A percentile compares a stretch with the other conserved stretches of the same genome.
Evolutionary conservation across 129 eudicot genomes (phyloP).

Genomic region (Tagetes erecta): DNA sequence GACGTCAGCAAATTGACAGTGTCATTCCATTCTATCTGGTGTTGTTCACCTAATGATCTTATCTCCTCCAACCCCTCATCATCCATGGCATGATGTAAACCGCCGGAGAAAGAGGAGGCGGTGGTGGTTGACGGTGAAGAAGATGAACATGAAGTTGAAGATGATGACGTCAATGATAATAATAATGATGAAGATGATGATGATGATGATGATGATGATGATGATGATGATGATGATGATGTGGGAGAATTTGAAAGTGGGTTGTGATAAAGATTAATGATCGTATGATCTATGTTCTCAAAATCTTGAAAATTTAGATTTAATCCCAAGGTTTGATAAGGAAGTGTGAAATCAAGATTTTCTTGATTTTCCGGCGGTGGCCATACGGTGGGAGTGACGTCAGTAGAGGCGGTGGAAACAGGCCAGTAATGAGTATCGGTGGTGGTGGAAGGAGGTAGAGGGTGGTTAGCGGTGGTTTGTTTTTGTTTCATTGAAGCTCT

Average conservation of each 20-base stretch:
- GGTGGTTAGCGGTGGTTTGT: conserved; percentile 33
- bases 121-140: background rate
- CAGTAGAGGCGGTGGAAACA: conserved; percentile 23
- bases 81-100: conserved; percentile 66
- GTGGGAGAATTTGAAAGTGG: conserved; percentile 23
- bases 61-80: conserved; percentile 79
- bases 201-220: conserved; percentile 43
- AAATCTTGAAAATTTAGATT: conserved; percentile 81
- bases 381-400: conserved; percentile 27
- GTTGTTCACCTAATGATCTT: conserved; percentile 70
- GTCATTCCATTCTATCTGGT: conserved; percentile 87
- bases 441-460: conserved; percentile 12
- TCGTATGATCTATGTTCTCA: conserved; percentile 38
- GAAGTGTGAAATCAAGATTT: conserved; percentile 57
- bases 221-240: conserved; percentile 24
- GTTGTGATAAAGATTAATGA: conserved; percentile 33
- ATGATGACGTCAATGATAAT: conserved; percentile 11
- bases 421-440: conserved; percentile 29
- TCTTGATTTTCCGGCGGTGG: conserved; percentile 38
- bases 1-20: conserved; percentile 62
- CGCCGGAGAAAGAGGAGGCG: background rate
- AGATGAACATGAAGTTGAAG: background rate
- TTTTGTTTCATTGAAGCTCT: conserved; percentile 80
- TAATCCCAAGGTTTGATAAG: conserved; percentile 76
- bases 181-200: conserved; percentile 30